A percentile compares a stretch with the other conserved stretches of the same genome.
Evolutionary conservation across 305 asterid genomes (phyloP).

Genomic region (Salvia sclarea): DNA sequence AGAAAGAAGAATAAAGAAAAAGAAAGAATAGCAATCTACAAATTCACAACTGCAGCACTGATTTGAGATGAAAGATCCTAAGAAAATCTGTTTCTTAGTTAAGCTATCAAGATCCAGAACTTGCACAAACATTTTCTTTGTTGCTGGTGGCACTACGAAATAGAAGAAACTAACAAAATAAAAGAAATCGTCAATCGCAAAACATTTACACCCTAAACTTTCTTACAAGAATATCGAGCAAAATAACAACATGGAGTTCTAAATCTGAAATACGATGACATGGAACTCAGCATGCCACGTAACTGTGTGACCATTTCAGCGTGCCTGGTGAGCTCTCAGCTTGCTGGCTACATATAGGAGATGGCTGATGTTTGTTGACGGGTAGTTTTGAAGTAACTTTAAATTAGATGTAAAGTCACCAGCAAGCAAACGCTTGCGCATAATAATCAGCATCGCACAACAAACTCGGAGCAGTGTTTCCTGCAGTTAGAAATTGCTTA

Average conservation of each 20-base stretch:
- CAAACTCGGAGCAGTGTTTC: slow-evolving; percentile 83
- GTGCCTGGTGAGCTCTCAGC: slow-evolving; percentile 45
- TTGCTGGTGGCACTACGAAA: slow-evolving; percentile 22
- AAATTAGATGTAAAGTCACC: slow-evolving; percentile 94
- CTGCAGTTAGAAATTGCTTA: slow-evolving; percentile 45
- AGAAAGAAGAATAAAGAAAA: background rate
- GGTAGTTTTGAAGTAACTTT: slow-evolving; percentile 83
- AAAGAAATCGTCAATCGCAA: slow-evolving; percentile 17
- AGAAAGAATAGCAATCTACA: background rate
- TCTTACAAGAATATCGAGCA: slow-evolving; percentile 29
- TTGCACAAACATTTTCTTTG: background rate
- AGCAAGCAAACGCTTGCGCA: slow-evolving; percentile 84
- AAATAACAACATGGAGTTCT: slow-evolving; percentile 20
- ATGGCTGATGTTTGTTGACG: slow-evolving; percentile 82
- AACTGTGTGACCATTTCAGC: slow-evolving; percentile 28
- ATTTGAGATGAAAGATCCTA: background rate
- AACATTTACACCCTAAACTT: slow-evolving; percentile 38
- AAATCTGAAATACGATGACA: background rate
- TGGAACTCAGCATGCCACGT: slow-evolving; percentile 36
- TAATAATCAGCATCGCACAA: slow-evolving; percentile 88
- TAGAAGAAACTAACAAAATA: background rate
- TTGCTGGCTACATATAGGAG: slow-evolving; percentile 88
- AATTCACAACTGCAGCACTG: slow-evolving; percentile 3
- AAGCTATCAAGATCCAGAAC: slow-evolving; percentile 6
- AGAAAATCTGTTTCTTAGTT: background rate